Evolutionary conservation across 2,329 filamentous ascomycete species (phyloP).

Genomic region (Lasiodiplodia theobromae): DNA sequence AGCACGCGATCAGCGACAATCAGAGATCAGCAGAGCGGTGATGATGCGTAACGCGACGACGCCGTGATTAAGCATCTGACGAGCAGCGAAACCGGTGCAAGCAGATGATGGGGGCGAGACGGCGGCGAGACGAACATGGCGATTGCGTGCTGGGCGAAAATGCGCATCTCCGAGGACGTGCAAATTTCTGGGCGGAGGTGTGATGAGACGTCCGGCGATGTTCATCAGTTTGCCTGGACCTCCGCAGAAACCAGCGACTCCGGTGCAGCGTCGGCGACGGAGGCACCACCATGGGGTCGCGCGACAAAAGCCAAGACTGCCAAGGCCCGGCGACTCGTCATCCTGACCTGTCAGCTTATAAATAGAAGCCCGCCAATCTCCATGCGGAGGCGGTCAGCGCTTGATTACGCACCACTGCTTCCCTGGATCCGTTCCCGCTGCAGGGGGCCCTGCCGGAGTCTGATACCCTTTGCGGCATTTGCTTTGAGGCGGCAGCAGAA

Average conservation of each 20-base stretch:
- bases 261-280: neutral
- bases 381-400: conserved; percentile 12
- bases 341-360: neutral
- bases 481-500: conserved; percentile 5
- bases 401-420: conserved; percentile 15
- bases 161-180: too few relatives aligned
- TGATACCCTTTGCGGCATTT: conserved; percentile 6
- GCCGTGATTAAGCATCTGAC: neutral
- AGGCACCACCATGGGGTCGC: neutral
- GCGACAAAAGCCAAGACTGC: conserved; percentile 13
- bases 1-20: conserved; percentile 5
- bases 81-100: neutral
- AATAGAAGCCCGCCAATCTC: conserved; percentile 8
- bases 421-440: conserved; percentile 16
- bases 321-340: conserved; percentile 4
- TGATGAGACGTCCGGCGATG: neutral
- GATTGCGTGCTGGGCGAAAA: too few relatives aligned
- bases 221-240: neutral
- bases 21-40: neutral
- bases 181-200: neutral
- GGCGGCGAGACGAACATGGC: too few relatives aligned
- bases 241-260: neutral
- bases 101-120: neutral
- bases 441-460: conserved; percentile 16
- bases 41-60: neutral